phyloP scores from a whole-genome alignment of 495 filamentous ascomycete species.

The Neurospora sp. region DNA sequence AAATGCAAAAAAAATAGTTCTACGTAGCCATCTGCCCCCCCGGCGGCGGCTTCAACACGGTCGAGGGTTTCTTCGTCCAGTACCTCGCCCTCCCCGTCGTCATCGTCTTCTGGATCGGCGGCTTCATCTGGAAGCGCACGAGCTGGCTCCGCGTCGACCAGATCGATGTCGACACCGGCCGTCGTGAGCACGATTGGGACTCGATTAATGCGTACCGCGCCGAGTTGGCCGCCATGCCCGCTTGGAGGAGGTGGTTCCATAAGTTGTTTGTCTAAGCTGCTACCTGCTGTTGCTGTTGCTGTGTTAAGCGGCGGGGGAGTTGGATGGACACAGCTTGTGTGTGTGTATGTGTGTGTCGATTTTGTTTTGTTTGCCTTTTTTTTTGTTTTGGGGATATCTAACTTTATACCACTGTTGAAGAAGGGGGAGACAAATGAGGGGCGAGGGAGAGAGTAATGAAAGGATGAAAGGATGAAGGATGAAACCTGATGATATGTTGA shows the following conservation, averaged over 20 bases:
- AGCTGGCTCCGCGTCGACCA: constrained; percentile 43
- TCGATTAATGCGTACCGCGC: constrained; percentile 38
- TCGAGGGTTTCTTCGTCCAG: constrained; percentile 57
- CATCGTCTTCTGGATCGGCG: constrained; percentile 58
- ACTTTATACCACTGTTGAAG: too few relatives aligned
- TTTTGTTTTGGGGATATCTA: too few relatives aligned
- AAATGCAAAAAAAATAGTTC: constrained; percentile 23
- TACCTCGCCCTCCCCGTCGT: constrained; percentile 83
- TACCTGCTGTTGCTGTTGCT: neutral
- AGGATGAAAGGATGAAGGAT: too few relatives aligned
- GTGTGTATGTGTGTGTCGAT: too few relatives aligned
- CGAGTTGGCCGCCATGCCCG: constrained; percentile 36
- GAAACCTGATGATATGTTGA: too few relatives aligned
- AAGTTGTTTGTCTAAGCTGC: constrained; percentile 33
- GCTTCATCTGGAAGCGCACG: constrained; percentile 51
- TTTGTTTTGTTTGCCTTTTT: too few relatives aligned
- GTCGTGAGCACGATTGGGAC: constrained; percentile 48
- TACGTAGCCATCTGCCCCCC: constrained; percentile 42
- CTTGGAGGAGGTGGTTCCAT: constrained; percentile 39
- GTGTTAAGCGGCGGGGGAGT: too few relatives aligned
- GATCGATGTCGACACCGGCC: constrained; percentile 56
- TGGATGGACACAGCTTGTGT: too few relatives aligned
- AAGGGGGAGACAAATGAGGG: too few relatives aligned
- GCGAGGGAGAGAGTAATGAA: too few relatives aligned
- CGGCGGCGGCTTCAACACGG: constrained; percentile 37